Base-by-base conservation (phyloP, 352 stramenopile species). In the Globisporangium mamillatum region DNA sequence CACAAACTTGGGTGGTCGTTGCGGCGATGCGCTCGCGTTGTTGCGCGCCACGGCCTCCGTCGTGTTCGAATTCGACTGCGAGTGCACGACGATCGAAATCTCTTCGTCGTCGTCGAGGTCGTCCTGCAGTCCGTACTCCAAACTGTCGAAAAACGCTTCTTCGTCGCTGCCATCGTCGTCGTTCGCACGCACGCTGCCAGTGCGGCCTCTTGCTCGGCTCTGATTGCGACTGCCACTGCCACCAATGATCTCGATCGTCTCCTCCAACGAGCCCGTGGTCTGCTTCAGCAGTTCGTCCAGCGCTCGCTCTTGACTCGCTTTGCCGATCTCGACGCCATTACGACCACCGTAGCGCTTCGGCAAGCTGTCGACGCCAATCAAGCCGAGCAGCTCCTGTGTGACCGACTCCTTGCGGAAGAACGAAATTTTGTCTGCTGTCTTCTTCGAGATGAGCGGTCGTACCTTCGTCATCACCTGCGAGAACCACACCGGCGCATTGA, bases 141-240 rank as follows among this genome's bases (percentile, higher is more conserved):
- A 82, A 60, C 76, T 90, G 54, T 94, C 86, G 54, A 94, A 94
- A 52, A 94, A 92, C 7, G 86, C 86, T 63, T 93, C 86, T 76
- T 93, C 86, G 36, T 93, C 86, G 32, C 86, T 93, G 25, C 69
- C 77, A 1, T 75, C 80, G 3, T 86, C 82, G 24, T 86, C 78
- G 18, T 20, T 44, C 57, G 74, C 78, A 24, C 78, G 75, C 12
- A 78, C 54, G 16, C 78, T 87, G 38, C 79, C 78, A 0, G 75
- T 62, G 18, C 68, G 61, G 3, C 57, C 53, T 36, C 67, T 54
- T 3, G 48, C 48, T 63, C 71, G 76, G 32, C 67, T 68, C 4
- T 72, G 74, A 32, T 50, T 69, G 22, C 55, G 44, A 8, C 36
- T 64, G 44, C 29, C 76, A 48, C 70, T 60, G 64, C 55, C 74